phyloP scores from a whole-genome alignment of 441 rosid genomes.

The Jatropha podagrica region DNA sequence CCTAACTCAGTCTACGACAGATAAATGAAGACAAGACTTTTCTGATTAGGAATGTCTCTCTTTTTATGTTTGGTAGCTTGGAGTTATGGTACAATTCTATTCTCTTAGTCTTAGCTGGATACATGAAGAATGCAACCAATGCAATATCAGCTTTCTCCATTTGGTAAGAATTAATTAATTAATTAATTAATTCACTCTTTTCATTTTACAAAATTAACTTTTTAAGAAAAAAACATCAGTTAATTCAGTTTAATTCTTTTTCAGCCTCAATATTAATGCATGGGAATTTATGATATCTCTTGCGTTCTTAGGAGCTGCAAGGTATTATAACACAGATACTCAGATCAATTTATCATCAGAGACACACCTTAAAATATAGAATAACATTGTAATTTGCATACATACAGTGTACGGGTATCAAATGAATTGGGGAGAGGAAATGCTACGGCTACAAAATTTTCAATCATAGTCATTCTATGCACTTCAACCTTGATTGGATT shows the following conservation, averaged over 20 bases:
- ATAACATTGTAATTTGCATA: not conserved
- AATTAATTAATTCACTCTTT: not conserved
- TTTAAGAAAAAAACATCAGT: not conserved
- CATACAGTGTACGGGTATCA: slow-evolving; percentile 41
- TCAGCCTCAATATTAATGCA: slow-evolving; percentile 48
- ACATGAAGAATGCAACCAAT: slow-evolving; percentile 47
- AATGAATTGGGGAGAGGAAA: slow-evolving; percentile 50
- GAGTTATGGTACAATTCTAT: slow-evolving; percentile 60
- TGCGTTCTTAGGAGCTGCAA: slow-evolving; percentile 33
- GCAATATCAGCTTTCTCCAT: slow-evolving; percentile 68
- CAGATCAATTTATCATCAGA: no score
- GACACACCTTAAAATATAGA: no score
- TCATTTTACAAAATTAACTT: no score
- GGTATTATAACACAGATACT: slow-evolving; percentile 15
- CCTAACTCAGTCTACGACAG: no score
- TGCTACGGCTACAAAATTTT: slow-evolving; percentile 34
- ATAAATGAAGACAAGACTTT: no score
- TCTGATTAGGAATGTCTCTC: not conserved
- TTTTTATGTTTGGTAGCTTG: slow-evolving; percentile 38
- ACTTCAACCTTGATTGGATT: slow-evolving; percentile 33
- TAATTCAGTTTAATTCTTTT: not conserved
- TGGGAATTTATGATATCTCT: slow-evolving; percentile 47
- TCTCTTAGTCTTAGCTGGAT: slow-evolving; percentile 61
- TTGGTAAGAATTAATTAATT: slow-evolving; percentile 38
- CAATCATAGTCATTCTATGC: slow-evolving; percentile 27